A percentile compares a stretch with the other conserved stretches of the same genome.
Conservation (phyloP, 352 stramenopile genomes). For the Globisporangium rhizosaccharum region DNA sequence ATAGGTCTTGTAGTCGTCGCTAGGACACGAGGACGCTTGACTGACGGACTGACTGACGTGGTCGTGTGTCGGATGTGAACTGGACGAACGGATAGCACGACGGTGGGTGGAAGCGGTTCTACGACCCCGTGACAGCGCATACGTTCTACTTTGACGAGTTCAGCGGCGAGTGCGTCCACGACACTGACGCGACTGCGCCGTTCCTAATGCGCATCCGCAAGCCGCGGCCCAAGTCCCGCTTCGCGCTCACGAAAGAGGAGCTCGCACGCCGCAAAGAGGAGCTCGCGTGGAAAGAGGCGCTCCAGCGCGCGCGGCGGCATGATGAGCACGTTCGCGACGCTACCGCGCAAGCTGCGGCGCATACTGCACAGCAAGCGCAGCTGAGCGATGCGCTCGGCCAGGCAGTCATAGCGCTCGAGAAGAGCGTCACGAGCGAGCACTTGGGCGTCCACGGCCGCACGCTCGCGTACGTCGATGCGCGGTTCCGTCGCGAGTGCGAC, state of each 20-base stretch:
- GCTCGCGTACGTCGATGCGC: constrained; percentile 56
- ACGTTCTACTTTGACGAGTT: constrained; percentile 66
- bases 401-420: constrained; percentile 39
- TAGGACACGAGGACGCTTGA: not conserved
- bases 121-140: constrained; percentile 43
- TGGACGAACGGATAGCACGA: constrained; percentile 12
- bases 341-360: constrained; percentile 5
- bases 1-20: not conserved
- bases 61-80: not conserved
- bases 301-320: constrained; percentile 38
- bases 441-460: constrained; percentile 29
- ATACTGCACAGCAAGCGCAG: constrained; percentile 9
- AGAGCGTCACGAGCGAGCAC: constrained; percentile 51
- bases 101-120: constrained; percentile 52
- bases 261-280: constrained; percentile 48
- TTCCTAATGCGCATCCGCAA: constrained; percentile 39
- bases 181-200: constrained; percentile 29
- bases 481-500: constrained; percentile 50
- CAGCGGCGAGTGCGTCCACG: constrained; percentile 59
- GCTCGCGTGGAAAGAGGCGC: constrained; percentile 54
- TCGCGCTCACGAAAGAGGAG: constrained; percentile 35
- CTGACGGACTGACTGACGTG: not conserved
- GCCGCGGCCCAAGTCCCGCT: constrained; percentile 19
- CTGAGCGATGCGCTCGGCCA: constrained; percentile 33
- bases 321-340: constrained; percentile 27